A percentile compares a stretch with the other conserved stretches of the same genome.
Evolutionary conservation across 495 filamentous ascomycete species (phyloP).

Genomic region (Annulohypoxylon moriforme): DNA sequence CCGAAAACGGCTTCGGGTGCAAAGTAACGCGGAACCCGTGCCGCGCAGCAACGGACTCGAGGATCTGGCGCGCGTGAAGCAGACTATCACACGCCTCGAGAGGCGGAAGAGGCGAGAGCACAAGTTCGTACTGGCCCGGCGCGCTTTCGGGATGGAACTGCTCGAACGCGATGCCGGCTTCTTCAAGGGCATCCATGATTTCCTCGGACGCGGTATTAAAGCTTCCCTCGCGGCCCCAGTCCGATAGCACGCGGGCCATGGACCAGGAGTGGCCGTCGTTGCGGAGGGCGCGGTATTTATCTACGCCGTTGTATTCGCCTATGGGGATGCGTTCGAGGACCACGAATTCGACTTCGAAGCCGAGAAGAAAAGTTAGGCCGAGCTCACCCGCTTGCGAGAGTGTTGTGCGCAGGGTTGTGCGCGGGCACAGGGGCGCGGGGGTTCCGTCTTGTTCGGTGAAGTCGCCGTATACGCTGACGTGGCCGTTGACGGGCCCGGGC

Average conservation of each 20-base stretch:
- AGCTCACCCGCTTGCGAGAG: constrained; percentile 61
- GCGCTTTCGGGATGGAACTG: constrained; percentile 83
- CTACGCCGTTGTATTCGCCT: constrained; percentile 1
- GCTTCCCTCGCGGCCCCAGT: constrained; percentile 46
- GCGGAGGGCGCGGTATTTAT: constrained; percentile 46
- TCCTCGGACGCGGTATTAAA: constrained; percentile 52
- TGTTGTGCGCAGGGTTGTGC: constrained; percentile 65
- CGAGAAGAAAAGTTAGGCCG: constrained; percentile 67
- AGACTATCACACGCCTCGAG: constrained; percentile 78
- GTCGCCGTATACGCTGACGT: constrained; percentile 70
- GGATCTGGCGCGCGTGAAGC: constrained; percentile 75
- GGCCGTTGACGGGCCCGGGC: constrained; percentile 62
- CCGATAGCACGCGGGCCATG: constrained; percentile 64
- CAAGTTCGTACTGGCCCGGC: constrained; percentile 83
- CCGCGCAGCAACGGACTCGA: constrained; percentile 67
- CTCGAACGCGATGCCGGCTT: constrained; percentile 74
- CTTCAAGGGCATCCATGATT: constrained; percentile 72
- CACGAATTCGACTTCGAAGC: constrained; percentile 87
- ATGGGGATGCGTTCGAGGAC: constrained; percentile 63
- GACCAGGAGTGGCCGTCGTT: constrained; percentile 73
- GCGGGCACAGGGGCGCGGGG: constrained; percentile 64
- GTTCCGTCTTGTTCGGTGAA: constrained; percentile 65
- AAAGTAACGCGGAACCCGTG: constrained; percentile 78
- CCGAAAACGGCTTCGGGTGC: constrained; percentile 74
- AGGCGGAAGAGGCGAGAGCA: constrained; percentile 72